Percentiles rank a stretch among this genome's conserved stretches.
These are phyloP conservation scores for Quercus gilva DNA, from an alignment of 306 rosid species.

Conservation along the genomic window DNA sequence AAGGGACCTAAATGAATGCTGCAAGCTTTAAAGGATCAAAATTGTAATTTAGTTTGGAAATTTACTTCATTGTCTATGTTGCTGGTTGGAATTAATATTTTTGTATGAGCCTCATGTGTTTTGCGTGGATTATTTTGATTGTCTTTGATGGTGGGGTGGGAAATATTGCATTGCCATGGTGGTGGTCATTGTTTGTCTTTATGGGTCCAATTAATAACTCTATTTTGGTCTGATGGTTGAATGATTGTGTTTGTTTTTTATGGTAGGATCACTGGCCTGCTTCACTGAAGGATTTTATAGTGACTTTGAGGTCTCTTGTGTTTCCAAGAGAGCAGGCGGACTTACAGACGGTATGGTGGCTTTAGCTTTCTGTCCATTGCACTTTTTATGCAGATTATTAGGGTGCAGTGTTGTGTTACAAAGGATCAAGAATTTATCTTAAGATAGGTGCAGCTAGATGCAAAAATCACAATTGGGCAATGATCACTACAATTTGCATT, in stretches of 20 bases:
- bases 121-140: neutral
- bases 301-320: slow-evolving; percentile 57
- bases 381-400: no score
- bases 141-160: neutral
- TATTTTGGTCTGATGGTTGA: neutral
- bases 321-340: slow-evolving; percentile 62
- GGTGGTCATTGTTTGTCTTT: neutral
- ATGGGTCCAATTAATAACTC: neutral
- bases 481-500: neutral
- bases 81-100: neutral
- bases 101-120: neutral
- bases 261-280: slow-evolving; percentile 80
- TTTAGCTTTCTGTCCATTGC: neutral
- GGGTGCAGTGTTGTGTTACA: neutral
- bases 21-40: no score
- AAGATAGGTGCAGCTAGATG: neutral
- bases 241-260: neutral
- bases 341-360: slow-evolving; percentile 47
- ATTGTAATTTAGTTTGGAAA: no score
- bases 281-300: slow-evolving; percentile 57
- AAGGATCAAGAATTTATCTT: neutral
- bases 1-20: no score
- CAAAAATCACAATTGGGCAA: neutral
- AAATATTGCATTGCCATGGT: neutral
- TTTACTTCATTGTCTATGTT: neutral